Evolutionary conservation across 805 yeast genomes (phyloP).

Genomic region (Suhomyces prunicola): DNA sequence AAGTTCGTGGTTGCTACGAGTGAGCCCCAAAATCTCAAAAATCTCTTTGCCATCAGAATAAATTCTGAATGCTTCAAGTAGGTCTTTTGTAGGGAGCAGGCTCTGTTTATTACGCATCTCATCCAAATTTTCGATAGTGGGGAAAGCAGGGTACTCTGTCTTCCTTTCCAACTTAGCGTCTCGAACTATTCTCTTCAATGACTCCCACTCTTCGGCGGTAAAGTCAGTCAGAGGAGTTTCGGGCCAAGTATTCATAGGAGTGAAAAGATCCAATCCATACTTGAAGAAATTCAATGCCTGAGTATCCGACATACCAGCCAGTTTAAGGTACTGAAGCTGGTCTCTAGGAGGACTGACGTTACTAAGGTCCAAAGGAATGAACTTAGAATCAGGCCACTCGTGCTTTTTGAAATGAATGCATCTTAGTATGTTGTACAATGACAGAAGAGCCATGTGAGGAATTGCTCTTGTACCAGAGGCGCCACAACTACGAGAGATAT

Average conservation of each 20-base stretch:
- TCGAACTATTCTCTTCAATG: slow-evolving; percentile 7
- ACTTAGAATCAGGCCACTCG: slow-evolving; percentile 32
- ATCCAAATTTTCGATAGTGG: slow-evolving; percentile 10
- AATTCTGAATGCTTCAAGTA: slow-evolving; percentile 17
- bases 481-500: background rate
- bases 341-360: slow-evolving; percentile 40
- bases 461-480: slow-evolving; percentile 16
- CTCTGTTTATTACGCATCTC: slow-evolving; percentile 2
- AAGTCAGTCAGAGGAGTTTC: slow-evolving; percentile 19
- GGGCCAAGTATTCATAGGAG: slow-evolving; percentile 11
- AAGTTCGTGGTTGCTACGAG: background rate
- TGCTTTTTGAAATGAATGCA: slow-evolving; percentile 38
- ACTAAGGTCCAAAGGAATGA: slow-evolving; percentile 29
- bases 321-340: slow-evolving; percentile 24
- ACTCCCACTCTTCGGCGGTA: slow-evolving; percentile 13
- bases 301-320: slow-evolving; percentile 19
- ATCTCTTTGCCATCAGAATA: slow-evolving; percentile 12
- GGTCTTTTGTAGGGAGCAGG: slow-evolving; percentile 9
- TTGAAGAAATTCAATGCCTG: slow-evolving; percentile 30
- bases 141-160: slow-evolving; percentile 10
- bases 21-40: background rate
- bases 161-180: slow-evolving; percentile 4
- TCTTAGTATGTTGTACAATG: slow-evolving; percentile 43
- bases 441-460: slow-evolving; percentile 41
- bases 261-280: slow-evolving; percentile 16